Percentiles rank a stretch among this genome's conserved stretches.
These are phyloP conservation scores for Ascochyta rabiei DNA, from an alignment of 2,329 filamentous ascomycete genomes.

Conservation along the genomic window DNA sequence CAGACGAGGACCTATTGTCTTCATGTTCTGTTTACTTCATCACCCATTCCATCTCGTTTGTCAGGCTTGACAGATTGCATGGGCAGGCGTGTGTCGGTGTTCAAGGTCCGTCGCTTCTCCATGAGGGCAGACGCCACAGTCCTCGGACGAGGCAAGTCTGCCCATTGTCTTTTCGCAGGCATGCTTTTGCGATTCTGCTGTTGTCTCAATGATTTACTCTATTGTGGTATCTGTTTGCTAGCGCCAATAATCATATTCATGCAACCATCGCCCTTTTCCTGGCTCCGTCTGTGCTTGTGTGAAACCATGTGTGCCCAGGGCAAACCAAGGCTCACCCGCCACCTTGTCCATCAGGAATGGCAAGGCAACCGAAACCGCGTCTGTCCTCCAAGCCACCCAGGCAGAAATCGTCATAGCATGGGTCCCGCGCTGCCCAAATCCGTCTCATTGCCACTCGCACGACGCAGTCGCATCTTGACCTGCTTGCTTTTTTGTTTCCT, in stretches of 20 bases:
- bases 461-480: conserved; percentile 2
- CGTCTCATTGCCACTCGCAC: background rate
- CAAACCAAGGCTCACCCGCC: background rate
- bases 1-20: background rate
- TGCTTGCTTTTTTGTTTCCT: background rate
- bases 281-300: background rate
- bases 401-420: too few species aligned
- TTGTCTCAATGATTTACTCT: conserved; percentile 3
- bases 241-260: conserved; percentile 12
- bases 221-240: conserved; percentile 8
- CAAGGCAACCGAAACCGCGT: background rate
- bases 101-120: background rate
- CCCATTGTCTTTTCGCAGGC: background rate
- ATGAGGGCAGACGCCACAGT: background rate
- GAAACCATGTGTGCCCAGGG: background rate
- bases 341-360: background rate
- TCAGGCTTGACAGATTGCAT: conserved; percentile 19
- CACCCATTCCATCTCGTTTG: conserved; percentile 3
- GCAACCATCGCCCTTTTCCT: background rate
- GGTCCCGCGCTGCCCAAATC: too few species aligned
- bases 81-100: conserved; percentile 15
- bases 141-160: background rate
- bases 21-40: background rate
- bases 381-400: background rate
- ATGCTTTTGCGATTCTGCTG: conserved; percentile 3